Evolutionary conservation across 2,329 filamentous ascomycete species (phyloP).

Genomic region (Claviceps maximensis): DNA sequence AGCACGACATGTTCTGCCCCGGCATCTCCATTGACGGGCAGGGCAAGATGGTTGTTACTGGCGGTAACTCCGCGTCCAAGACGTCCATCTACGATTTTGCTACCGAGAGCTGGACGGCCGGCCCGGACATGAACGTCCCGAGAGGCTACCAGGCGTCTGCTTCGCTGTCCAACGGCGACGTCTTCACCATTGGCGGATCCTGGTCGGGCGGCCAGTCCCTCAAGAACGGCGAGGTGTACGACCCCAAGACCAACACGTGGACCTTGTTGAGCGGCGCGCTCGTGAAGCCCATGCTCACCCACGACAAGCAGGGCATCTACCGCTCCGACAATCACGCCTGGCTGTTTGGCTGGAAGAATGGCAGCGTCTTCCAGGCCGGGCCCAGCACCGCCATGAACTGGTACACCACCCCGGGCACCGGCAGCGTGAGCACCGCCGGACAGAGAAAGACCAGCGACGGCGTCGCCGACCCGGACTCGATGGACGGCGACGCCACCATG

Average conservation of each 20-base stretch:
- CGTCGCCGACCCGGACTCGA: constrained; percentile 29
- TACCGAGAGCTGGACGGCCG: constrained; percentile 24
- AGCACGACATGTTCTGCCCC: constrained; percentile 45
- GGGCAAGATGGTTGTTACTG: constrained; percentile 38
- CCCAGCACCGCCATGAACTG: constrained; percentile 33
- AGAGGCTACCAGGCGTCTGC: constrained; percentile 41
- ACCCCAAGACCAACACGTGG: constrained; percentile 33
- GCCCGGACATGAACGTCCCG: constrained; percentile 27
- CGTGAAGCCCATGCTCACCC: constrained; percentile 38
- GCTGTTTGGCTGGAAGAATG: constrained; percentile 15
- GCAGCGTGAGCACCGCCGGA: constrained; percentile 28
- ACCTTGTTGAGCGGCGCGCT: constrained; percentile 26
- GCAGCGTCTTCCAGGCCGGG: constrained; percentile 7
- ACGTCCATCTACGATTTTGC: constrained; percentile 34
- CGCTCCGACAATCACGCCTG: constrained; percentile 17
- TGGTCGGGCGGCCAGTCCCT: constrained; percentile 31
- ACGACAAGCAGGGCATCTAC: constrained; percentile 34
- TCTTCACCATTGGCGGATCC: constrained; percentile 47
- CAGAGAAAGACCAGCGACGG: constrained; percentile 15
- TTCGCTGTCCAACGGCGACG: constrained; percentile 35
- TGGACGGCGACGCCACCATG: constrained; percentile 44
- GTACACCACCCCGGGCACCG: constrained; percentile 33
- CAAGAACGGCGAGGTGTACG: constrained; percentile 45
- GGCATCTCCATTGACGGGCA: constrained; percentile 29
- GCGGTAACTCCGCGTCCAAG: constrained; percentile 34